Evolutionary conservation across 1,139 yeast species (phyloP), one percentile per base, ranked within the genome.

Genomic region (Suhomyces yuchorum): DNA sequence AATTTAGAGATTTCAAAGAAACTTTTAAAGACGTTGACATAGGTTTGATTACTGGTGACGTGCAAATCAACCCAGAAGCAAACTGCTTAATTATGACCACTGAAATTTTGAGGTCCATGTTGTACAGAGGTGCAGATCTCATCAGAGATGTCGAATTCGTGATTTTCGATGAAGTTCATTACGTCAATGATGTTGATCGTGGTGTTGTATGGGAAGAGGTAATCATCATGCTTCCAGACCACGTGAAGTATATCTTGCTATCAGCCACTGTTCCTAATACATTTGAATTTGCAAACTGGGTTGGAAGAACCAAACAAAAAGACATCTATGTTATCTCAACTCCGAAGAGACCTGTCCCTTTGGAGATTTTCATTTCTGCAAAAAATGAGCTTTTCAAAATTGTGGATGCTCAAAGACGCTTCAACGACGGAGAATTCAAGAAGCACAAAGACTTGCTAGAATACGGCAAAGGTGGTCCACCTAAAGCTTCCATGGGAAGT

Each of bases 151-250:
- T 95, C 22, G 98, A 93, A 53, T 93, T 93, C 78, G 97, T 93
- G 20, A 89, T 93, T 40, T 93, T 93, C 62, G 99, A 93, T 69
- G 99, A 93, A 67, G 98, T 93, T 3, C 99, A 93, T 68, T 93
- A 93, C 63, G 96, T 93, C 61, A 91, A 93, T 61, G 99, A 93
- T 70, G 87, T 89, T 50, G 97, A 91, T 61, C 81, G 99, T 66
- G 99, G 99, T 62, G 99, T 93, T 30, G 99, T 93, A 6, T 93
- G 99, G 99, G 99, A 93, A 69, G 99, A 93, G 66, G 96, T 95
- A 8, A 93, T 93, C 52, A 93, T 93, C 56, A 84, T 93, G 90
- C 75, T 93, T 40, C 99, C 99, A 1, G 97, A 92, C 55, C 96
- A 92, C 66, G 96, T 93, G 46, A 91, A 89, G 58, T 87, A 87